Base-by-base conservation (phyloP, 495 filamentous ascomycete species). In the Penicillium tannophilum region DNA sequence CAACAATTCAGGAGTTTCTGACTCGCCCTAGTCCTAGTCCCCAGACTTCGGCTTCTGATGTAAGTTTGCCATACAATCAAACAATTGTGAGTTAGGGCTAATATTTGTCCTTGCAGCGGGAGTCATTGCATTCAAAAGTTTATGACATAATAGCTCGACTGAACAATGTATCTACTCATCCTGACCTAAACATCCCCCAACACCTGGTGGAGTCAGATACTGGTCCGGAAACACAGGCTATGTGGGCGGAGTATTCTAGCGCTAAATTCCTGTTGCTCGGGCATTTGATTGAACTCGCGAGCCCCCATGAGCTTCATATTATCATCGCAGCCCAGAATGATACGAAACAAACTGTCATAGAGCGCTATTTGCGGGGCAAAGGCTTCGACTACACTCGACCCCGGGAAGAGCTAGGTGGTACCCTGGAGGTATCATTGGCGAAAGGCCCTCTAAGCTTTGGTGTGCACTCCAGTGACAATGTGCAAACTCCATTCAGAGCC, bases 241-340 rank as follows among this genome's bases (percentile, higher is more conserved):
- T 72, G 14, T 86, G 82, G 79, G 80, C 82, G 5, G 79, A 84
- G 46, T 74, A 78, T 14, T 82, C 78, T 14, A 86, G 84, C 61
- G 66, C 82, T 28, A 83, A 87, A 63, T 85, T 89, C 62, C 61
- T 75, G 20, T 79, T 89, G 58, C 67, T 88, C 6, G 68, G 77
- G 33, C 71, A 79, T 63, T 69, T 88, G 41, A 63, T 86, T 49
- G 65, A 82, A 52, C 58, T 75, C 44, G 67, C 76, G 8, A 70
- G 72, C 10, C 58, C 64, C 4, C 60, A 69, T 35, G 72, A 77
- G 20, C 48, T 79, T 14, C 83, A 86, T 59, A 56, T 87, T 41
- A 72, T 76, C 2, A 68, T 86, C 8, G 70, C 79, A 24, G 73
- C 80, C 2, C 61, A 72, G 56, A 65, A 69, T 24, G 78, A 77